Conservation (phyloP, 2,329 filamentous ascomycete species). For the Talaromyces funiculosus region DNA sequence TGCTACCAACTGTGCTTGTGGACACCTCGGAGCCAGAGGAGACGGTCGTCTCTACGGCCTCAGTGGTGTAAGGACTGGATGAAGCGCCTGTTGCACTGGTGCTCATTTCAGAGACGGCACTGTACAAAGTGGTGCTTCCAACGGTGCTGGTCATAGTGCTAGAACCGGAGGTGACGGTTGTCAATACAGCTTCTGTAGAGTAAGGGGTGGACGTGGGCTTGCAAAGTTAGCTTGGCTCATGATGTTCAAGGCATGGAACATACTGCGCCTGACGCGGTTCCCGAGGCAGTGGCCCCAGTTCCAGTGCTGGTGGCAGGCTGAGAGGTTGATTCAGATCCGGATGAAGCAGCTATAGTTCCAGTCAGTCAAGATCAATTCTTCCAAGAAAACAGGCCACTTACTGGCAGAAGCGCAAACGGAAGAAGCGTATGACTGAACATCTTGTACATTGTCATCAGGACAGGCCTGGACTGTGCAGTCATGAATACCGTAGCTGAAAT, state of each 20-base stretch:
- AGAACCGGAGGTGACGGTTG: slow-evolving; percentile 16
- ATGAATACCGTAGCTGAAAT: slow-evolving; percentile 42
- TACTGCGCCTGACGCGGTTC: slow-evolving; percentile 3
- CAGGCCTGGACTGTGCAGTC: slow-evolving; percentile 44
- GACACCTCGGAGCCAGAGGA: slow-evolving; percentile 12
- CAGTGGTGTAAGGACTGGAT: slow-evolving; percentile 17
- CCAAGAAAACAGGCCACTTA: not conserved
- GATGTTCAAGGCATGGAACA: not conserved
- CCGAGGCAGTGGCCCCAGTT: not conserved
- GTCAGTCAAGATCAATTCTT: not conserved
- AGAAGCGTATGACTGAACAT: slow-evolving; percentile 30
- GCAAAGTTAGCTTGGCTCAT: not conserved
- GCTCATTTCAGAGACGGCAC: slow-evolving; percentile 13
- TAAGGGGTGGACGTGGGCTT: slow-evolving; percentile 18
- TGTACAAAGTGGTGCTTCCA: slow-evolving; percentile 20
- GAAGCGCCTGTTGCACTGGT: slow-evolving; percentile 18
- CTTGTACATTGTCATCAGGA: slow-evolving; percentile 30
- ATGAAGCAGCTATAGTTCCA: slow-evolving; percentile 5
- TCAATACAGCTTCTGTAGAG: slow-evolving; percentile 5
- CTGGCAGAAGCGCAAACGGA: slow-evolving; percentile 30
- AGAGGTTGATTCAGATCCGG: slow-evolving; percentile 11
- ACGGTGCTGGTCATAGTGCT: slow-evolving; percentile 18
- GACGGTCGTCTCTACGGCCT: slow-evolving; percentile 13
- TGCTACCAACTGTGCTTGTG: slow-evolving; percentile 21
- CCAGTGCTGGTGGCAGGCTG: not conserved